Percentiles rank a stretch among this genome's conserved stretches.
These are phyloP conservation scores for Fusarium begoniae DNA, from an alignment of 2,329 filamentous ascomycete species.

Conservation along the genomic window DNA sequence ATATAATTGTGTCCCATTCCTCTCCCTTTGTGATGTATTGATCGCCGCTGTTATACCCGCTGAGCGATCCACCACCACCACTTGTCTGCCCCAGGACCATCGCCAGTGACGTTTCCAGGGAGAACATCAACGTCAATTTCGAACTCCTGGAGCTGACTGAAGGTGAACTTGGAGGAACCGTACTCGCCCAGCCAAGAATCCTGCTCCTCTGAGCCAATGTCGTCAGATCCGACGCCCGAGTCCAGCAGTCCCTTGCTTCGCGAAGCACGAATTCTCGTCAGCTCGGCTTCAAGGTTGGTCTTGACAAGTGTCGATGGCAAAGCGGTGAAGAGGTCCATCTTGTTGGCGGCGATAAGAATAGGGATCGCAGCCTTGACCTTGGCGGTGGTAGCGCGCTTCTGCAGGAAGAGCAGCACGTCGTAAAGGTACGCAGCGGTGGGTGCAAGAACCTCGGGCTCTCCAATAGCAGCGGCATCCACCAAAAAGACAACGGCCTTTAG, in stretches of 20 bases:
- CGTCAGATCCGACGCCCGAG: conserved; percentile 76
- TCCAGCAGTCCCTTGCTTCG: conserved; percentile 84
- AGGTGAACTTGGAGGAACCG: conserved; percentile 79
- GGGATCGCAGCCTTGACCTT: conserved; percentile 62
- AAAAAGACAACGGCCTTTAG: conserved; percentile 84
- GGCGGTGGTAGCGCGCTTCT: conserved; percentile 70
- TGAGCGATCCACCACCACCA: conserved; percentile 94
- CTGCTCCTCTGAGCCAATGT: conserved; percentile 71
- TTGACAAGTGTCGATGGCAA: conserved; percentile 81
- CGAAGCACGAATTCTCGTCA: conserved; percentile 79
- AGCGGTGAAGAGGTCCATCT: conserved; percentile 94
- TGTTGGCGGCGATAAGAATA: conserved; percentile 90
- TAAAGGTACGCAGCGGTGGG: conserved; percentile 87
- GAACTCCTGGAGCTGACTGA: conserved; percentile 84
- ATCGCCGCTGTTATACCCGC: conserved; percentile 48
- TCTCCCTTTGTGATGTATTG: background rate
- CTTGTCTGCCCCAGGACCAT: conserved; percentile 76
- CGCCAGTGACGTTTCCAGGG: conserved; percentile 74
- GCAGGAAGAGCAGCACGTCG: conserved; percentile 84
- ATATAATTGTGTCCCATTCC: conserved; percentile 29
- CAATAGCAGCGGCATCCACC: conserved; percentile 81
- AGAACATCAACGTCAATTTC: conserved; percentile 80
- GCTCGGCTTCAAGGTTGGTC: conserved; percentile 79
- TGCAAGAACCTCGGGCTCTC: conserved; percentile 68
- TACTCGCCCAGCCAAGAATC: conserved; percentile 88